A percentile compares a stretch with the other conserved stretches of the same genome.
Conservation (phyloP, 768 basidiomycete genomes). For the Sporobolomyces phaffii region DNA sequence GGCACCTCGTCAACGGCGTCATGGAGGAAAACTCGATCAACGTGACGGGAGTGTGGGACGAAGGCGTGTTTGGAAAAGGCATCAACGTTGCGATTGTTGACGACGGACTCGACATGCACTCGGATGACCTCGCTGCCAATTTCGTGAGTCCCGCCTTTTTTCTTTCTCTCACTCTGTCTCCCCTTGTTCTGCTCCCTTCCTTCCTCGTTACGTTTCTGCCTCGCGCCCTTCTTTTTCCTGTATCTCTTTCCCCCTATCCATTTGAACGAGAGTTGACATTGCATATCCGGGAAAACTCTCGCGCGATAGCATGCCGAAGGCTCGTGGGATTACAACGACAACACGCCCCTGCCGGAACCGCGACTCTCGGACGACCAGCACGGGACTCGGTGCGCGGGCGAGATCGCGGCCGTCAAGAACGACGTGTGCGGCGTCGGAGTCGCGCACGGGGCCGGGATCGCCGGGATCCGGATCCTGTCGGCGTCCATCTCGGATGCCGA, state of each 20-base stretch:
- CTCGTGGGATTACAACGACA: slow-evolving; percentile 95
- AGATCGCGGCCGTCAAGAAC: slow-evolving; percentile 88
- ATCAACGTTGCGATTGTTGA: slow-evolving; percentile 84
- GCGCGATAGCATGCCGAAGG: slow-evolving; percentile 75
- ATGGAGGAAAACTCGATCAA: slow-evolving; percentile 72
- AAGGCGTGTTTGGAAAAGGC: slow-evolving; percentile 80
- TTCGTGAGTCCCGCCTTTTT: no score
- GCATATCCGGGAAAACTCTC: no score
- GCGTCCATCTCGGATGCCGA: slow-evolving; percentile 91
- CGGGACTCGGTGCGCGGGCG: slow-evolving; percentile 95
- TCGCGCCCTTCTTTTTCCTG: no score
- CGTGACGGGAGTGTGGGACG: slow-evolving; percentile 83
- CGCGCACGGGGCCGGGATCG: slow-evolving; percentile 82
- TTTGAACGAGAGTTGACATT: no score
- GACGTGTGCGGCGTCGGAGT: slow-evolving; percentile 90
- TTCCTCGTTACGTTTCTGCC: no score
- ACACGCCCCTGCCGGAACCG: slow-evolving; percentile 77
- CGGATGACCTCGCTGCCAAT: slow-evolving; percentile 77
- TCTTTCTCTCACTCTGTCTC: no score
- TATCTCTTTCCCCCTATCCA: no score
- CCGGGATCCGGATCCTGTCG: slow-evolving; percentile 90
- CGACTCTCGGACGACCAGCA: slow-evolving; percentile 86
- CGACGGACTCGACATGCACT: slow-evolving; percentile 83
- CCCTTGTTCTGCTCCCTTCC: neutral
- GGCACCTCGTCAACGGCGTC: slow-evolving; percentile 89